Conservation (phyloP, 805 yeast genomes). For the Yarrowia osloensis region DNA sequence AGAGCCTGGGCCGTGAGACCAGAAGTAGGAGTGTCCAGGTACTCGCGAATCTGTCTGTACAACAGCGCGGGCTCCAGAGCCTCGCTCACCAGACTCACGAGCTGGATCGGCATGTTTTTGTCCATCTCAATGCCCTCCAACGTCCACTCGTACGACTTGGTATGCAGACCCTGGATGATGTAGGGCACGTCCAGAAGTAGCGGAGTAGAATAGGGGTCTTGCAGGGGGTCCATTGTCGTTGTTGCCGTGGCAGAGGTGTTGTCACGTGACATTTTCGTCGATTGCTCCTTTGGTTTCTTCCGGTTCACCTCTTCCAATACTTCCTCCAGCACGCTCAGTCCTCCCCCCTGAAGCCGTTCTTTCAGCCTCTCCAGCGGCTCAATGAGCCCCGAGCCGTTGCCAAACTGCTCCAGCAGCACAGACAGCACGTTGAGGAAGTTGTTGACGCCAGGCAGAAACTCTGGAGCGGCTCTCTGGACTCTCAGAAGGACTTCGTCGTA, state of each 20-base stretch:
- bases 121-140: constrained; percentile 2
- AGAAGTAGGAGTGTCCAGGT: constrained; percentile 40
- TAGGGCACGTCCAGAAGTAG: constrained; percentile 39
- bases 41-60: constrained; percentile 50
- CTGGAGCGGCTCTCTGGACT: constrained; percentile 13
- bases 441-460: constrained; percentile 2
- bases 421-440: constrained; percentile 4
- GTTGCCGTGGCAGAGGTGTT: neutral
- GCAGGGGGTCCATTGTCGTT: neutral
- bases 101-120: constrained; percentile 30
- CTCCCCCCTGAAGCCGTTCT: neutral
- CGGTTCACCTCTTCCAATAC: neutral
- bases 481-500: constrained; percentile 10
- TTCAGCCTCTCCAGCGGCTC: constrained; percentile 6
- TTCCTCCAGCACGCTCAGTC: neutral
- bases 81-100: constrained; percentile 25
- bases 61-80: constrained; percentile 70
- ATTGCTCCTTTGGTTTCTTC: neutral
- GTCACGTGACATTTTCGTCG: neutral
- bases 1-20: constrained; percentile 65
- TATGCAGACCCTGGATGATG: constrained; percentile 41
- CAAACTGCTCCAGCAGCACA: neutral
- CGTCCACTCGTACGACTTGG: constrained; percentile 34
- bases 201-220: neutral
- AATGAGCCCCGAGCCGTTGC: neutral